phyloP scores from a whole-genome alignment of 192 early-diverging fungal species.

The Backusella mclennaniae region DNA sequence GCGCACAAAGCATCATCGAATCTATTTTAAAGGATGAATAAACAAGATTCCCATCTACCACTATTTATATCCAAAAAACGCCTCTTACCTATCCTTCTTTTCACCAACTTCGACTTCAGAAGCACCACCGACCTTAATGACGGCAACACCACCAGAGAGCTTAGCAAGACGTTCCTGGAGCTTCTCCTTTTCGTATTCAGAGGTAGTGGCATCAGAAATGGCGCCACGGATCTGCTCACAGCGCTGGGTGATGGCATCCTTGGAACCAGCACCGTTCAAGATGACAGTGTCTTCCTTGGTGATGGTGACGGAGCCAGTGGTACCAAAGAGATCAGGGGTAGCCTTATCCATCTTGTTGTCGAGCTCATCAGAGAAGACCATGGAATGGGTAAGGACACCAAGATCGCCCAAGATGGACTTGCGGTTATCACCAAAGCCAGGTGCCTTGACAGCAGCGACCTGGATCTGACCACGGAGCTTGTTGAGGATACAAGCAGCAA shows the following conservation, averaged over 20 bases:
- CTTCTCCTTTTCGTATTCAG: constrained; percentile 99
- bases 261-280: constrained; percentile 92
- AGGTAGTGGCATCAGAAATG: constrained; percentile 76
- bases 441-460: constrained; percentile 98
- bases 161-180: constrained; percentile 99
- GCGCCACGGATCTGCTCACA: constrained; percentile 96
- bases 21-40: constrained; percentile 38
- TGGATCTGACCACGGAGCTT: constrained; percentile 98
- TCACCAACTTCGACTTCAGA: constrained; percentile 99
- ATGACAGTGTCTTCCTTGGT: constrained; percentile 99
- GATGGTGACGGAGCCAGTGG: constrained; percentile 83
- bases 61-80: neutral
- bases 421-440: constrained; percentile 99
- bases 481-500: constrained; percentile 99
- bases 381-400: constrained; percentile 93
- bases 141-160: constrained; percentile 96
- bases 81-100: constrained; percentile 86
- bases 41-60: neutral
- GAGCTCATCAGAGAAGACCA: constrained; percentile 96
- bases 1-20: constrained; percentile 98
- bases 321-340: constrained; percentile 88
- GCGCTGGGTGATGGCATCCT: constrained; percentile 87
- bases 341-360: constrained; percentile 97
- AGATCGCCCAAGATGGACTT: constrained; percentile 98
- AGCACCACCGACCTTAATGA: constrained; percentile 97